A percentile compares a stretch with the other conserved stretches of the same genome.
Evolutionary conservation across 129 eudicot species (phyloP).

Genomic region (Artemisia annua): DNA sequence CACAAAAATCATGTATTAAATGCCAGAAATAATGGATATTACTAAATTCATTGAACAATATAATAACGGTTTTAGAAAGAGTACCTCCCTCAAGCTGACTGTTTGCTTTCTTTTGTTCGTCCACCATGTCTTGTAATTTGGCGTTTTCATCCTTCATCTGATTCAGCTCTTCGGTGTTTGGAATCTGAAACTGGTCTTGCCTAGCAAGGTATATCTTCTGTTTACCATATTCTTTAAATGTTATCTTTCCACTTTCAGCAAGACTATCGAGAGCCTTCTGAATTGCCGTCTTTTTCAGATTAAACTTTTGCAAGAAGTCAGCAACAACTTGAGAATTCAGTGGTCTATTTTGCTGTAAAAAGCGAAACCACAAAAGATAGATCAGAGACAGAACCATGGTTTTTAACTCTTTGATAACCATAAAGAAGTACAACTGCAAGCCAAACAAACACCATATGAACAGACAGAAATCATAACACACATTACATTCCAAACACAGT

Average conservation of each 20-base stretch:
- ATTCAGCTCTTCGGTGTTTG: conserved; percentile 84
- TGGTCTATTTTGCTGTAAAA: conserved; percentile 89
- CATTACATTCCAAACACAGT: conserved; percentile 3
- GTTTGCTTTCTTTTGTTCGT: conserved; percentile 65
- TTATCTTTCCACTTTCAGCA: conserved; percentile 73
- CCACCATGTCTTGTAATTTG: conserved; percentile 66
- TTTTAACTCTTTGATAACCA: not conserved
- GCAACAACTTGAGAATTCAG: conserved; percentile 87
- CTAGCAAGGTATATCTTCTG: conserved; percentile 92
- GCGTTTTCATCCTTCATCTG: conserved; percentile 86
- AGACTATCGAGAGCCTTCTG: conserved; percentile 93
- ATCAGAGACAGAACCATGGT: not conserved
- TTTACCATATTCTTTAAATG: conserved; percentile 98
- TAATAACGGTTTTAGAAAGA: not conserved
- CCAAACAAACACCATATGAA: conserved; percentile 1
- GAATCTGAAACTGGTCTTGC: conserved; percentile 94
- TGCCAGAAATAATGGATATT: too few relatives aligned
- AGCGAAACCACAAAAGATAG: not conserved
- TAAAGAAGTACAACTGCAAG: not conserved
- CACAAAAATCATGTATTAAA: too few relatives aligned
- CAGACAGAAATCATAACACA: not conserved
- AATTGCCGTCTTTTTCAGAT: conserved; percentile 83
- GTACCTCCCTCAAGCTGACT: conserved; percentile 83
- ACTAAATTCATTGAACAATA: not conserved
- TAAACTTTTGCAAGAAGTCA: conserved; percentile 88